Evolutionary conservation across 2,329 filamentous ascomycete species (phyloP).

Genomic region (Scedosporium apiospermum): DNA sequence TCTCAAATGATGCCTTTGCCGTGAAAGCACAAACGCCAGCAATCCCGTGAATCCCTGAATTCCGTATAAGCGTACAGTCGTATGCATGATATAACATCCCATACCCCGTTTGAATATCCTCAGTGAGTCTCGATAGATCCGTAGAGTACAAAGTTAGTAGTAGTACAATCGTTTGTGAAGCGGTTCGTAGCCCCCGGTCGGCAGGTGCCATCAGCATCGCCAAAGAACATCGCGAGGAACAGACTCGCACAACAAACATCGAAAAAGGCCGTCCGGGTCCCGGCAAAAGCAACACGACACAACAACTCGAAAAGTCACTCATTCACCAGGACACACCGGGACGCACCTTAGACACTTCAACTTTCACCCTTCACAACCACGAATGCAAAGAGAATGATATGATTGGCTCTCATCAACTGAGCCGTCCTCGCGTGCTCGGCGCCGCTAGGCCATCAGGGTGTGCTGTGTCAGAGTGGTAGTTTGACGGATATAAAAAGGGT

Average conservation of each 20-base stretch:
- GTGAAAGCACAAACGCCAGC: neutral
- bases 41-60: neutral
- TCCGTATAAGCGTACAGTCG: neutral
- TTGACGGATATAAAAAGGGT: neutral
- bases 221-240: no score
- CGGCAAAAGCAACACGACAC: neutral
- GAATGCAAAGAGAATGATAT: neutral
- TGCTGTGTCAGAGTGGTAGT: no score
- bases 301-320: neutral
- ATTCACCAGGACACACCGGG: neutral
- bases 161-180: no score
- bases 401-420: neutral
- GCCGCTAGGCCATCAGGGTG: neutral
- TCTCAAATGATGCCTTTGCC: no score
- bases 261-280: neutral
- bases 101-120: neutral
- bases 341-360: neutral
- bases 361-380: neutral
- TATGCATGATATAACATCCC: neutral
- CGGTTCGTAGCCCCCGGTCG: no score
- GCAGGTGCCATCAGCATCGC: no score
- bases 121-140: neutral
- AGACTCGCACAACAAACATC: neutral
- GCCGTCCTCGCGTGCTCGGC: neutral
- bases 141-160: neutral